Percentiles rank a stretch among this genome's conserved stretches.
phyloP scores from a whole-genome alignment of 2,329 filamentous ascomycete species.

The Exophiala sp. region DNA sequence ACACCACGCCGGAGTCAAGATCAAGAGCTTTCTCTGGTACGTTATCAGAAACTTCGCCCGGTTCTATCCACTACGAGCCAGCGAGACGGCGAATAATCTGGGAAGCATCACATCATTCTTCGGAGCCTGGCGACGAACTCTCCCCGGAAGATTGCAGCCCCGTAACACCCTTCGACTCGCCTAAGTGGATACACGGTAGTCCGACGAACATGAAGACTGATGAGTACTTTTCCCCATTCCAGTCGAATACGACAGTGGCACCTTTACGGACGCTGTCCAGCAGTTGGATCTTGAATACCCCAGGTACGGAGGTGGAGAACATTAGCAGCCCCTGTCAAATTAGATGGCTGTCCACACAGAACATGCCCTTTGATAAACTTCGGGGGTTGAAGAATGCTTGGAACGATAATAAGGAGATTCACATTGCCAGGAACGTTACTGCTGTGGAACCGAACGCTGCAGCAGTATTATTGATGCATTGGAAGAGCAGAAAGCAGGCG shows the following conservation, averaged over 20 bases:
- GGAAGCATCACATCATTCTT: conserved; percentile 7
- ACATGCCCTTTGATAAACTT: conserved; percentile 15
- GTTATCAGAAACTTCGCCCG: conserved; percentile 10
- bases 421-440: conserved; percentile 20
- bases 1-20: not conserved
- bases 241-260: not conserved
- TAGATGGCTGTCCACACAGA: conserved; percentile 15
- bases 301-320: conserved; percentile 5
- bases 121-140: not conserved
- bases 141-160: not conserved
- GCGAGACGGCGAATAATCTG: conserved; percentile 16
- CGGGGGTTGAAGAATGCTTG: conserved; percentile 17
- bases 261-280: not conserved
- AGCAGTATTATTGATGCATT: not conserved
- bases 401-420: conserved; percentile 18
- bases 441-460: conserved; percentile 14
- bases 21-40: conserved; percentile 8
- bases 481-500: not conserved
- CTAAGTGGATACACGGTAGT: not conserved
- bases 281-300: not conserved
- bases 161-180: not conserved
- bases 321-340: conserved; percentile 18
- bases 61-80: conserved; percentile 19
- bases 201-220: not conserved
- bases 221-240: not conserved